Base-by-base conservation (phyloP, 108 stramenopile genomes). In the Cyclotella baltica region DNA sequence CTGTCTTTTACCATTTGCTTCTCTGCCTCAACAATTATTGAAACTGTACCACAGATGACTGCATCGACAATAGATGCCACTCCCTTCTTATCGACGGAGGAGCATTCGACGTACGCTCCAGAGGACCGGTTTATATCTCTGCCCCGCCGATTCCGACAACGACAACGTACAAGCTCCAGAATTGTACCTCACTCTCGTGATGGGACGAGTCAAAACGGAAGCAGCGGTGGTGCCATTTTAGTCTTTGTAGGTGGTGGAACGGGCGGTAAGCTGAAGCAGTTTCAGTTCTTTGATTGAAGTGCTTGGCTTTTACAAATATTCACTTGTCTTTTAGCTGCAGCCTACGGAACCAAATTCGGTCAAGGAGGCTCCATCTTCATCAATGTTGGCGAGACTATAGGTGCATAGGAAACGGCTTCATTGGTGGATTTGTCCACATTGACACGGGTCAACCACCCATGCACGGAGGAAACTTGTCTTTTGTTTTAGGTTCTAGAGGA, bases 341-440 rank as follows among this genome's bases (percentile, higher is more conserved):
- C 55, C 13, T 47, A 62, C 3, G 78, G 78, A 35, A 72, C 72
- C 22, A 57, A 29, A 9, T 31, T 31, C 35, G 72, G 78, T 23
- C 23, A 56, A 29, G 78, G 78, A 35, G 78, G 78, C 18, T 58
- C 65, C n/a, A 52, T 80, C 38, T 61, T 58, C 62, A 62, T 80
- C 22, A 59, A 31, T 46, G 78, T 35, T 30, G 78, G 78, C n/a
- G 47, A 73, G 51, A 53, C 72, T 38, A 69, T 50, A 4, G 78
- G 78, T 30, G 40, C 6, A n/a, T n/a, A 6, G 66, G 57, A 3
- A 25, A 2, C 3, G 67, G 43, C 29, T 80, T 72, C 0, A 31
- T 46, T 38, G 72, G 78, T 51, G 78, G 78, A 52, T 67, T 72
- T 22, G 55, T 73, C 16, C 29, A 62, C 20, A 50, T 77, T 51